Base-by-base conservation (phyloP, 1,284 basidiomycete genomes). In the Tetrapyrgos nigripes region DNA sequence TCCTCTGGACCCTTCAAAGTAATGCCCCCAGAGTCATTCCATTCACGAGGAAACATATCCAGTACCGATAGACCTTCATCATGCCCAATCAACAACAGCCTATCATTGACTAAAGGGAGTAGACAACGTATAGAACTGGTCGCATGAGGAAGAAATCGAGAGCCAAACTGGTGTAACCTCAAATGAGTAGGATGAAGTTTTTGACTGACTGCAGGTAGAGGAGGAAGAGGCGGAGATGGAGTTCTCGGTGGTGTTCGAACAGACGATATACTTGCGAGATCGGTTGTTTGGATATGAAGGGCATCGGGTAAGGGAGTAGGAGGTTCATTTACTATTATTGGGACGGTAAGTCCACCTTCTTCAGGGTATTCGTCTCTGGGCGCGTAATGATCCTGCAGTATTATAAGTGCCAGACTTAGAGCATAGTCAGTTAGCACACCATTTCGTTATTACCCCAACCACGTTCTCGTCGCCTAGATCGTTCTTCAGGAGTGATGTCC, bases 131-230 rank as follows among this genome's bases (percentile, higher is more conserved):
- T 92, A 24, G 82, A 89, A 0, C 81, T 79, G 3, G 83, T 87
- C 17, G 90, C 76, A 65, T 93, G 92, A n/a, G 92, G 91, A 35
- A 93, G 76, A 69, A 93, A 93, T 19, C 91, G 84, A 13, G 91
- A 93, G 26, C 91, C 91, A 69, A 93, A 92, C 48, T 90, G 83
- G 65, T 87, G 87, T 52, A 92, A 70, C 65, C 82, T 82, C 24
- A 92, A 73, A 67, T 86, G 89, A 1, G 83, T 84, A 0, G 89
- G 88, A 14, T 72, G 69, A 13, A 89, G 71, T 14, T 71, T 68
- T 63, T 86, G 79, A 57, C 81, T 83, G 27, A 81, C 72, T 55
- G 83, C 79, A 1, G 84, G 81, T 19, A 81, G 62, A 8, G 76
- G 72, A 28, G 68, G 73, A 44, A 70, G 60, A 14, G 78, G 73